Evolutionary conservation across 2,329 filamentous ascomycete species (phyloP).

Genomic region (Claviceps maximensis): DNA sequence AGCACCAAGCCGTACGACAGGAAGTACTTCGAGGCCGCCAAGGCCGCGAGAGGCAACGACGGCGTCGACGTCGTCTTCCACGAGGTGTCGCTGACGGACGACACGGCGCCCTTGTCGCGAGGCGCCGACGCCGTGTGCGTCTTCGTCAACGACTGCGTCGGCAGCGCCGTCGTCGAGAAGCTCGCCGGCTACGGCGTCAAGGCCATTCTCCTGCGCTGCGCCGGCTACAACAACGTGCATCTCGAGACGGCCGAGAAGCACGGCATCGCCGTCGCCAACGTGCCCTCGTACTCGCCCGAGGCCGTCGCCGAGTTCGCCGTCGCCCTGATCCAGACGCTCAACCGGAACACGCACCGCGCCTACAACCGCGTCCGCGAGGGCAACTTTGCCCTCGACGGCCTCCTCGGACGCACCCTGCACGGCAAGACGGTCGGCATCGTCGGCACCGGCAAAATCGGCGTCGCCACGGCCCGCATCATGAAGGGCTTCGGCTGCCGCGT

Average conservation of each 20-base stretch:
- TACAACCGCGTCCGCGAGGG: slow-evolving; percentile 56
- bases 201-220: slow-evolving; percentile 51
- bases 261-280: slow-evolving; percentile 49
- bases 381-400: slow-evolving; percentile 52
- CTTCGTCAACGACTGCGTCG: slow-evolving; percentile 53
- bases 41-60: slow-evolving; percentile 15
- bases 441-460: slow-evolving; percentile 52
- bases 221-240: slow-evolving; percentile 56
- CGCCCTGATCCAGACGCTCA: slow-evolving; percentile 53
- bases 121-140: slow-evolving; percentile 47
- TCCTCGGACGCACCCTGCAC: slow-evolving; percentile 46
- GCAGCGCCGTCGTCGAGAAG: slow-evolving; percentile 34
- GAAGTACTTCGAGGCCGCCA: slow-evolving; percentile 34
- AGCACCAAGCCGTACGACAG: slow-evolving; percentile 52
- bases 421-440: slow-evolving; percentile 55
- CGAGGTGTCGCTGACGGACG: slow-evolving; percentile 39
- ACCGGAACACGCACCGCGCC: slow-evolving; percentile 53
- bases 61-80: slow-evolving; percentile 40
- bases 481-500: slow-evolving; percentile 51
- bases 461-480: slow-evolving; percentile 48
- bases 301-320: slow-evolving; percentile 58
- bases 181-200: slow-evolving; percentile 38
- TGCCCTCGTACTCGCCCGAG: slow-evolving; percentile 56
- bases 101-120: slow-evolving; percentile 41
- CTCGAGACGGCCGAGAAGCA: slow-evolving; percentile 39